Base-by-base conservation (phyloP, 768 basidiomycete species). In the Lepiota venenata region DNA sequence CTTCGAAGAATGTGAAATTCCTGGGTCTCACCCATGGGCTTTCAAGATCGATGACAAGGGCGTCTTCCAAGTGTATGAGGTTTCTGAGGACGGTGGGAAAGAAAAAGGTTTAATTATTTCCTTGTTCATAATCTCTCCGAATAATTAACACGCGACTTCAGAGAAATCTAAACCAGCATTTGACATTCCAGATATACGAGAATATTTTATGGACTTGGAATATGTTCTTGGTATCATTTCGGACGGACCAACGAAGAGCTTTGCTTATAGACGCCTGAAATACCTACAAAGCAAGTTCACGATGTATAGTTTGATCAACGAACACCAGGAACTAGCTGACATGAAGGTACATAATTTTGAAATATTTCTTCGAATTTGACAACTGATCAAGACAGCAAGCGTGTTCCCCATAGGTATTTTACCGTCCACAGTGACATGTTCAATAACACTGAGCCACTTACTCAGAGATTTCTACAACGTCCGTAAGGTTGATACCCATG, bases 401-500 rank as follows among this genome's bases (percentile, higher is more conserved):
- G 83, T 49, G 88, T 93, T 18, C 86, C 92, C 12, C 92, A 95
- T 73, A 83, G 91, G 90, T 91, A 60, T 36, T 69, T 64, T 40
- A 15, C n/a, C 50, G 57, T 56, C 60, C 49, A 18, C 21, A 18
- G 4, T 46, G 21, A 22, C 4, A 22, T 14, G 11, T 20, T 42
- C 4, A n/a, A 27, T 10, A 3, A 53, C 21, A 42, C 54, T 22
- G 39, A 40, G 9, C 20, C 32, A 22, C 22, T 18, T 25, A 10
- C 56, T n/a, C 65, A 95, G 96, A 56, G 97, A 99, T 71, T 98
- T 99, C 62, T 99, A 99, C 72, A 99, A 99, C 66, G 78, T 93
- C 47, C 86, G 97, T 21, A 99, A 99, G 68, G 97, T 99, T 56
- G 97, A 99, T 66, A 99, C 97, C 7, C 97, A 99, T 69, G 92